These are phyloP conservation scores for Chytriomyces confervae DNA, from an alignment of 192 early-diverging fungal species.

Conservation along the genomic window DNA sequence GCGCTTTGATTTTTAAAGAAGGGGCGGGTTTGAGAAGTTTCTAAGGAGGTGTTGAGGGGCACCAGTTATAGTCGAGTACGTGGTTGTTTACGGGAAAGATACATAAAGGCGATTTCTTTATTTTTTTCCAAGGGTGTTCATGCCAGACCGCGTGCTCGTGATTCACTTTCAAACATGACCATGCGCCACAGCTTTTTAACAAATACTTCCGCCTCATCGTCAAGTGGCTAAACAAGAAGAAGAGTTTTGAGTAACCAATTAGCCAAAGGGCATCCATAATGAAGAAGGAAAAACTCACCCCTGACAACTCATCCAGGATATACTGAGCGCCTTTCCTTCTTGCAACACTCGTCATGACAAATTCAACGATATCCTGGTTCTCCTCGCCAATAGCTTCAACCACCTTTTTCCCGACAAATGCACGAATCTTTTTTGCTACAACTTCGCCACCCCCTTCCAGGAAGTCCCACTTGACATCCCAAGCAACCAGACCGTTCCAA, in stretches of 20 bases:
- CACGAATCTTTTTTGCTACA: slow-evolving; percentile 69
- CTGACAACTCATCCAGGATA: slow-evolving; percentile 78
- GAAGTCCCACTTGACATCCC: slow-evolving; percentile 78
- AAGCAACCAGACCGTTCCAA: slow-evolving; percentile 70
- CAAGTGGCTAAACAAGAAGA: slow-evolving; percentile 66
- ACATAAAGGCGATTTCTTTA: no score
- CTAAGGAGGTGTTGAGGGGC: no score
- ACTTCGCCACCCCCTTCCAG: slow-evolving; percentile 69
- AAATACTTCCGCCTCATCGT: slow-evolving; percentile 86
- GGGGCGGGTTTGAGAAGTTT: background rate
- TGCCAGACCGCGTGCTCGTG: slow-evolving; percentile 57
- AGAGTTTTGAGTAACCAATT: background rate
- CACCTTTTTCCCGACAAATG: slow-evolving; percentile 81
- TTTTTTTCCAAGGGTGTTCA: slow-evolving; percentile 14
- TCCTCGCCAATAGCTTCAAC: slow-evolving; percentile 79
- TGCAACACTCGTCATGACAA: slow-evolving; percentile 75
- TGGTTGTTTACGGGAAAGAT: no score
- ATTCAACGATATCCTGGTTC: slow-evolving; percentile 79
- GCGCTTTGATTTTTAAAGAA: background rate
- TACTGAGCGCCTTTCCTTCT: slow-evolving; percentile 67
- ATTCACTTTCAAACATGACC: slow-evolving; percentile 85
- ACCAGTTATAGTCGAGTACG: no score
- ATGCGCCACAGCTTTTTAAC: slow-evolving; percentile 89
- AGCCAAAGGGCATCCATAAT: background rate
- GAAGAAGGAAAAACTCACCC: slow-evolving; percentile 47